Percentiles rank a stretch among this genome's conserved stretches.
Evolutionary conservation across 1,139 yeast species (phyloP).

Genomic region (Yamadazyma kanchanaburiensis): DNA sequence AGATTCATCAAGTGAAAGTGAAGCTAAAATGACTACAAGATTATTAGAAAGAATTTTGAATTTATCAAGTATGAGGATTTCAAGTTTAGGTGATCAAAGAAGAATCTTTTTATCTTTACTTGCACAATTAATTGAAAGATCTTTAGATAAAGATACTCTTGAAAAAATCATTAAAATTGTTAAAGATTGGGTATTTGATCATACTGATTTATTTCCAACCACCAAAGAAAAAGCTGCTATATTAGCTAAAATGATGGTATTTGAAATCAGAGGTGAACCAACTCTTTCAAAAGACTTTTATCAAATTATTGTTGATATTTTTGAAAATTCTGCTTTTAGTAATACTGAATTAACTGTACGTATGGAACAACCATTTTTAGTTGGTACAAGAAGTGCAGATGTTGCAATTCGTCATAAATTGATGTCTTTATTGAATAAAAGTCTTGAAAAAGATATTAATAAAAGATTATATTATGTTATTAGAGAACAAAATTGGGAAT

Average conservation of each 20-base stretch:
- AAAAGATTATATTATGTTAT: slow-evolving; percentile 82
- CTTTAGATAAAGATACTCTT: slow-evolving; percentile 72
- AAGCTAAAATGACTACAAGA: slow-evolving; percentile 75
- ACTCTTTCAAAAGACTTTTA: slow-evolving; percentile 79
- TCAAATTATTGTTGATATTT: slow-evolving; percentile 82
- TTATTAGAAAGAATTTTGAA: slow-evolving; percentile 74
- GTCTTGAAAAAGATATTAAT: slow-evolving; percentile 75
- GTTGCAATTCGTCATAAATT: slow-evolving; percentile 71
- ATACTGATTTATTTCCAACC: slow-evolving; percentile 85
- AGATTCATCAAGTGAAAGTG: slow-evolving; percentile 48
- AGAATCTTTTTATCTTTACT: slow-evolving; percentile 80
- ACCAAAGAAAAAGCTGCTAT: slow-evolving; percentile 96
- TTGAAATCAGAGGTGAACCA: slow-evolving; percentile 83
- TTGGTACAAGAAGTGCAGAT: slow-evolving; percentile 85
- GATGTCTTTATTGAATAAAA: slow-evolving; percentile 75
- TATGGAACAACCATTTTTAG: slow-evolving; percentile 94
- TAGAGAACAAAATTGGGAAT: slow-evolving; percentile 96
- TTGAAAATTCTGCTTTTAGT: slow-evolving; percentile 74
- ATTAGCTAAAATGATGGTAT: slow-evolving; percentile 88
- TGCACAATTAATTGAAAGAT: slow-evolving; percentile 88
- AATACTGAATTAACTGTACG: slow-evolving; percentile 90
- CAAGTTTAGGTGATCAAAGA: slow-evolving; percentile 87
- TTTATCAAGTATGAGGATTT: slow-evolving; percentile 75
- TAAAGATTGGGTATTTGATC: slow-evolving; percentile 85
- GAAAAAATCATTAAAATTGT: slow-evolving; percentile 77